Base-by-base conservation (phyloP, 768 basidiomycete species). In the Auriscalpium microsporum region DNA sequence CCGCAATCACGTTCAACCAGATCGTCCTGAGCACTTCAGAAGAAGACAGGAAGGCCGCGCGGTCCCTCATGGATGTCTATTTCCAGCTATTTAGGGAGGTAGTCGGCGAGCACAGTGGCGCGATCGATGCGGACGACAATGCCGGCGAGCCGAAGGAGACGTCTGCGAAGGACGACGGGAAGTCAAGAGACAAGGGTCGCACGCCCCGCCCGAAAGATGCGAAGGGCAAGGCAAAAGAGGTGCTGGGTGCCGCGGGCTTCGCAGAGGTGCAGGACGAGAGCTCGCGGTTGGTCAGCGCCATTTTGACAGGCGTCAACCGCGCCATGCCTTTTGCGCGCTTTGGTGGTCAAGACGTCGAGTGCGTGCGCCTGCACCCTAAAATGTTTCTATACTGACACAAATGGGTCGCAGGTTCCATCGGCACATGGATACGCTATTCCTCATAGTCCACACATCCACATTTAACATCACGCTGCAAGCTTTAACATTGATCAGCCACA, bases 381-480 rank as follows among this genome's bases (percentile, higher is more conserved):
- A 21, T 33, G 0, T 13, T 21, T 51, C 48, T 11, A 37, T 33
- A 4, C 40, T 54, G 11, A 50, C 14, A 4, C 45, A 46, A 51
- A 42, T 13, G 36, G n/a, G 13, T 13, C 10, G 8, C 62, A 93
- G 90, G 28, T 83, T 98, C 62, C 79, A 83, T 60, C 79, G 83
- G 53, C 94, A 97, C 63, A 87, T 96, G 65, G 87, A 93, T 67
- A 93, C 91, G 0, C 82, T 97, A 19, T 98, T 97, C 78, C 78
- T 86, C 46, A 93, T 99, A 64, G 94, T 93, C 2, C 95, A 97
- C 70, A 88, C 81, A 8, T 94, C 92, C 8, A 96, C 94, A 0
- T 99, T 99, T 81, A 96, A 95, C 68, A 93, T 93, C 64, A 92
- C 92, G 10, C 80, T 98, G 4, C 95, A 95, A 67, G 90, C 94